A percentile compares a stretch with the other conserved stretches of the same genome.
phyloP scores from a whole-genome alignment of 805 yeast species.

The Candida endomychidarum region DNA sequence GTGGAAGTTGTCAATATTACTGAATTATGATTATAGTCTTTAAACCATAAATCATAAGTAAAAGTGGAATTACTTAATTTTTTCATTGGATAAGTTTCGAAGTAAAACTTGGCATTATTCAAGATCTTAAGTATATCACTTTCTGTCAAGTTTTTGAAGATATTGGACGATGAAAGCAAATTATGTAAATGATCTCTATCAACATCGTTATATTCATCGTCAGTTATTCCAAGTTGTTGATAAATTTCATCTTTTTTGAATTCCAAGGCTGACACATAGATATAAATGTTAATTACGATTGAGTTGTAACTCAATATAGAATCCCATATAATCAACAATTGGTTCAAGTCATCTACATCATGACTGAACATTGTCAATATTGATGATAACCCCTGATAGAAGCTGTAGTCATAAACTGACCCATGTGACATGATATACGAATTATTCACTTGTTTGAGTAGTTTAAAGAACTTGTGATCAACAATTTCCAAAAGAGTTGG shows the following conservation, averaged over 20 bases:
- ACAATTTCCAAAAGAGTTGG: constrained; percentile 55
- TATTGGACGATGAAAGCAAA: constrained; percentile 30
- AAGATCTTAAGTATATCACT: constrained; percentile 26
- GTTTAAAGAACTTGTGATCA: constrained; percentile 47
- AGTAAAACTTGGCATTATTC: constrained; percentile 24
- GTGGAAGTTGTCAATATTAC: constrained; percentile 36
- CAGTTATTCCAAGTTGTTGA: constrained; percentile 16
- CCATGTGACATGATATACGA: constrained; percentile 64
- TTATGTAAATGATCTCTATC: constrained; percentile 38
- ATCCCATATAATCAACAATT: constrained; percentile 67
- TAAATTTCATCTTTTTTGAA: constrained; percentile 46
- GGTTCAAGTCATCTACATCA: constrained; percentile 44
- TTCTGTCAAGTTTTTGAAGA: constrained; percentile 30
- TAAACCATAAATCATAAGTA: constrained; percentile 35
- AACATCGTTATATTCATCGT: constrained; percentile 17
- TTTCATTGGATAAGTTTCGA: constrained; percentile 25
- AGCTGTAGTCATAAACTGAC: constrained; percentile 59
- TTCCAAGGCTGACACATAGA: constrained; percentile 59
- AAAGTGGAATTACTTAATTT: constrained; percentile 18
- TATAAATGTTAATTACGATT: constrained; percentile 52
- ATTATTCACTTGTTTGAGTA: constrained; percentile 39
- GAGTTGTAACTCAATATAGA: constrained; percentile 58
- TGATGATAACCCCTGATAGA: constrained; percentile 69
- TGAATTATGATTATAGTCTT: constrained; percentile 31
- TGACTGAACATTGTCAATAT: constrained; percentile 68